Conservation (phyloP, 176 grass and related monocot genomes). For the Avena sativa region DNA sequence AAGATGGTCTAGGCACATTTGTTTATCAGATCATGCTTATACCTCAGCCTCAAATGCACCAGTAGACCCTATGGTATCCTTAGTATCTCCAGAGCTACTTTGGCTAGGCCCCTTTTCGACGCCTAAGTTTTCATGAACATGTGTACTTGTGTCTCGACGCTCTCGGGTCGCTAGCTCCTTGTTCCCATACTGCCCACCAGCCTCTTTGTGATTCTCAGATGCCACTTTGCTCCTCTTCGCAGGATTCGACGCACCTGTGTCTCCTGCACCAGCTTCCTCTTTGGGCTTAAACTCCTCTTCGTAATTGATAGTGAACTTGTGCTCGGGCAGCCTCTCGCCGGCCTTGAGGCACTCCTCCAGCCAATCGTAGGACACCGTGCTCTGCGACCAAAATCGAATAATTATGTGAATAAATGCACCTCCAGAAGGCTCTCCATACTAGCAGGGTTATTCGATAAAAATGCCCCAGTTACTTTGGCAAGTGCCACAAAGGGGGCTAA, state of each 20-base stretch:
- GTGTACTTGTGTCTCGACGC: constrained; percentile 13
- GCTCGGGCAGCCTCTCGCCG: constrained; percentile 61
- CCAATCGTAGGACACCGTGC: constrained; percentile 68
- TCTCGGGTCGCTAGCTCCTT: constrained; percentile 6
- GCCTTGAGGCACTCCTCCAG: constrained; percentile 78
- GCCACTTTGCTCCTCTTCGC: constrained; percentile 56
- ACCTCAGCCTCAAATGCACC: constrained; percentile 51
- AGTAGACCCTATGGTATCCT: constrained; percentile 32
- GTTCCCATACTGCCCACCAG: constrained; percentile 13
- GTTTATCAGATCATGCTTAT: neutral
- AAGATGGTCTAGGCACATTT: neutral
- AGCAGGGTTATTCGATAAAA: neutral
- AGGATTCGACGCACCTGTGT: constrained; percentile 10
- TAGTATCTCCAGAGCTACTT: constrained; percentile 39
- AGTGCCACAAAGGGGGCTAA: neutral
- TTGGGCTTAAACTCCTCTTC: constrained; percentile 52
- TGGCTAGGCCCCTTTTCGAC: constrained; percentile 38
- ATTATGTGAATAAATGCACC: neutral
- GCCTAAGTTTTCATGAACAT: constrained; percentile 28
- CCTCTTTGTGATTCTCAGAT: constrained; percentile 15
- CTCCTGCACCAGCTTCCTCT: constrained; percentile 16
- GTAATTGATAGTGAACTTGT: constrained; percentile 60
- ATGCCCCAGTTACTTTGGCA: neutral
- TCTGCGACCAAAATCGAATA: constrained; percentile 42
- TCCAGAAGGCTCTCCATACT: neutral